Conservation (phyloP, 2,329 filamentous ascomycete genomes). For the Beauveria varroae region DNA sequence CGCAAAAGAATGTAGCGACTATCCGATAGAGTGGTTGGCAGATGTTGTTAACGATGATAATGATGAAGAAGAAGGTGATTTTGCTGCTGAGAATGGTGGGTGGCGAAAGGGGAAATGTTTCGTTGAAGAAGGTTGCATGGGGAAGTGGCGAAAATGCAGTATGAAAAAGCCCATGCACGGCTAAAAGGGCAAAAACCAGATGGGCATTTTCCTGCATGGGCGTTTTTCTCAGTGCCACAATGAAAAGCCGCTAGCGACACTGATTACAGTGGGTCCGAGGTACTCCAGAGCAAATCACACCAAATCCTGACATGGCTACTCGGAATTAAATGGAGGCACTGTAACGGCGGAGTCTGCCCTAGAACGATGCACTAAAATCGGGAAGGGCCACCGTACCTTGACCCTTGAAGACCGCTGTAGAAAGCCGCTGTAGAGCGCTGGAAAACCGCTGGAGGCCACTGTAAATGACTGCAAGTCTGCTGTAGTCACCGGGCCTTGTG, state of each 20-base stretch:
- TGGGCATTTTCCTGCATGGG: neutral
- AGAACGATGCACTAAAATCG: neutral
- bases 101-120: neutral
- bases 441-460: neutral
- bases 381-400: too few species aligned
- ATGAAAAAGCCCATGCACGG: neutral
- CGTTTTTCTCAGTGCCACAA: neutral
- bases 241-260: too few species aligned
- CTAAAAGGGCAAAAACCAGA: neutral
- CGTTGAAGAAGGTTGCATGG: neutral
- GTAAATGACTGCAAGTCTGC: neutral
- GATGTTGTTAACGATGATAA: neutral
- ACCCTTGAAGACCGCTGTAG: neutral
- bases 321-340: too few species aligned
- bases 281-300: too few species aligned
- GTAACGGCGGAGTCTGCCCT: neutral
- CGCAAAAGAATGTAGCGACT: too few species aligned
- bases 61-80: neutral
- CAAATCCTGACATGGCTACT: too few species aligned
- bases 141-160: neutral
- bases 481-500: neutral
- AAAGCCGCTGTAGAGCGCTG: neutral
- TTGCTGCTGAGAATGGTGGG: too few species aligned
- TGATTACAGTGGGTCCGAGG: too few species aligned
- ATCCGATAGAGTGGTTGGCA: too few species aligned